Conservation (phyloP, 257 asterid genomes). For the Oldenlandia corymbosa region DNA sequence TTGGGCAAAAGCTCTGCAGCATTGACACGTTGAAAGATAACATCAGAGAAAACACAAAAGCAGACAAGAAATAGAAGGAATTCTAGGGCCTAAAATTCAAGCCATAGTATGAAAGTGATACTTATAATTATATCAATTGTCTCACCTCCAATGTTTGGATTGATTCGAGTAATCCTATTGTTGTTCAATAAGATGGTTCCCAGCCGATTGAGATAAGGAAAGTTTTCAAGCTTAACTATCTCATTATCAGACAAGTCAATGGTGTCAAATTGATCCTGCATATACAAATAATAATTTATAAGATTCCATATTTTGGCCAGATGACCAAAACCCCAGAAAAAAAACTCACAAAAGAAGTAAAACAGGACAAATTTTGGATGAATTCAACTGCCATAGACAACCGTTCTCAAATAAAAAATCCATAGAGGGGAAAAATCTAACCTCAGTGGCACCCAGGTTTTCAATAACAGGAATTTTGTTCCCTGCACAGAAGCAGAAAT, state of each 20-base stretch:
- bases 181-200: conserved; percentile 89
- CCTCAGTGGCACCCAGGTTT: conserved; percentile 99
- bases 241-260: conserved; percentile 95
- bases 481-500: conserved; percentile 35
- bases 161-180: conserved; percentile 95
- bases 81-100: neutral
- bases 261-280: conserved; percentile 95
- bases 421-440: conserved; percentile 16
- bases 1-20: conserved; percentile 89
- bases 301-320: conserved; percentile 5
- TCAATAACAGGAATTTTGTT: conserved; percentile 89
- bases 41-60: neutral
- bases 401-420: neutral
- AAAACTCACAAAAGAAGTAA: too few relatives aligned
- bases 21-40: neutral
- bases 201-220: conserved; percentile 67
- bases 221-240: conserved; percentile 96
- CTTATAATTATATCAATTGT: neutral
- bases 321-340: neutral
- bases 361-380: neutral
- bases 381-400: neutral
- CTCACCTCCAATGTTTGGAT: conserved; percentile 84
- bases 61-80: neutral
- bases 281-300: neutral
- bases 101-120: neutral